A percentile compares a stretch with the other conserved stretches of the same genome.
Evolutionary conservation across 805 yeast species (phyloP).

Genomic region (Saturnispora dispora): DNA sequence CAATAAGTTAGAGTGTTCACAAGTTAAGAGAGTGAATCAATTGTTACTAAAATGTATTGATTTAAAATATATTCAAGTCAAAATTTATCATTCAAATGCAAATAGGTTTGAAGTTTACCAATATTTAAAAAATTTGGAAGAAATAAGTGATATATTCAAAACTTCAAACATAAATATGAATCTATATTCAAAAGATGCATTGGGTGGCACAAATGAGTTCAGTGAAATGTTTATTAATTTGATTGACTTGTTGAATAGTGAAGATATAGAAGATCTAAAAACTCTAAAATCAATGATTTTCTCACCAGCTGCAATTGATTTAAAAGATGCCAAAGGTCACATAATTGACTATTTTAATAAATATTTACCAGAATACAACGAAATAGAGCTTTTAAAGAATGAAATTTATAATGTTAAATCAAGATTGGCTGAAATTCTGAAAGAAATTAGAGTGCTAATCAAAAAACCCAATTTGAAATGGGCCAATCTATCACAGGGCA

Average conservation of each 20-base stretch:
- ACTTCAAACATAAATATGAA: constrained; percentile 2
- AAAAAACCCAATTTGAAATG: constrained; percentile 11
- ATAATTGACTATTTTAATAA: constrained; percentile 32
- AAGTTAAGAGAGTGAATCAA: constrained; percentile 24
- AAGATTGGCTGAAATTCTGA: constrained; percentile 46
- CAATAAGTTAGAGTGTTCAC: constrained; percentile 30
- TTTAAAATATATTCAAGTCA: constrained; percentile 46
- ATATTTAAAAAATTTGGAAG: constrained; percentile 39
- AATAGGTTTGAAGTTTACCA: constrained; percentile 51
- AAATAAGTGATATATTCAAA: constrained; percentile 28
- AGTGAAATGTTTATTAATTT: not conserved
- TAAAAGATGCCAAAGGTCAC: constrained; percentile 30
- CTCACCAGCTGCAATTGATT: constrained; percentile 42
- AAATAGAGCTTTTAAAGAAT: constrained; percentile 32
- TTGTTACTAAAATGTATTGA: constrained; percentile 36
- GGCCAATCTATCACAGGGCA: constrained; percentile 35
- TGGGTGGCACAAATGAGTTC: constrained; percentile 14
- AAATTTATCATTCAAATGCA: constrained; percentile 51
- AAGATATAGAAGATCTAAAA: constrained; percentile 21
- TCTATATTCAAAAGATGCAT: constrained; percentile 15
- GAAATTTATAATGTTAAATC: constrained; percentile 36
- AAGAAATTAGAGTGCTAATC: constrained; percentile 34
- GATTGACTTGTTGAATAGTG: constrained; percentile 3
- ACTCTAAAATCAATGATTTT: constrained; percentile 43
- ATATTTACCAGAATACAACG: constrained; percentile 31